Base-by-base conservation (phyloP, 1,284 basidiomycete genomes). In the Boletus chippewaensis region DNA sequence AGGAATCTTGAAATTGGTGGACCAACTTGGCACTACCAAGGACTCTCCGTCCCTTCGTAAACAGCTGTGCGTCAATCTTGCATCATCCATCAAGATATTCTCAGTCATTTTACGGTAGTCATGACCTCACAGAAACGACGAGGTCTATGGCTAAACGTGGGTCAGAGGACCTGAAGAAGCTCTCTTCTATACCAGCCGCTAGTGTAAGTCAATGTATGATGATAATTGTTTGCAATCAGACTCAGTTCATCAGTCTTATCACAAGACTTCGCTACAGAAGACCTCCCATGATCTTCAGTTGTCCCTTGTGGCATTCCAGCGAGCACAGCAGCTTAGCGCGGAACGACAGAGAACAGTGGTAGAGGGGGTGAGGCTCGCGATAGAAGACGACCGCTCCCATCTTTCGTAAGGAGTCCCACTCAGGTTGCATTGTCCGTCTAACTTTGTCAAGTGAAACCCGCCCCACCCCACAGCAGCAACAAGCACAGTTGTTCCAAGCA, bases 61-160 rank as follows among this genome's bases (percentile, higher is more conserved):
- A 69, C 83, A 79, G 47, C 71, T 94, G 91, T 92, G 62, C 57
- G 87, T 78, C 43, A 31, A 20, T 28, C 10, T 28, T 38, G 32
- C 38, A 51, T 43, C 34, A 24, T 34, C 16, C 13, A 7, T n/a
- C 5, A 49, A 31, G 8, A 11, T 28, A 34, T 49, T 35, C 51
- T 54, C 12, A 61, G 34, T 28, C n/a, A 41, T 53, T 22, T 20
- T 5, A 24, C 12, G 26, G 3, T 52, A 82, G 86, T 39, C 86
- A 89, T 74, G 93, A 97, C 70, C 74, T 98, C 52, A 95, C 91
- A 2, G 95, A 98, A 64, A 83, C 91, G 31, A 98, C 95, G 38
- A 81, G 95, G 43, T 86, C 87, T 10, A 93, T 98, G 81, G 87
- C 92, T 35, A 98, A 97, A 72, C 85, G 92, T 53, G 89, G 90